phyloP scores from a whole-genome alignment of 2,329 filamentous ascomycete species.

The Claviceps maximensis region DNA sequence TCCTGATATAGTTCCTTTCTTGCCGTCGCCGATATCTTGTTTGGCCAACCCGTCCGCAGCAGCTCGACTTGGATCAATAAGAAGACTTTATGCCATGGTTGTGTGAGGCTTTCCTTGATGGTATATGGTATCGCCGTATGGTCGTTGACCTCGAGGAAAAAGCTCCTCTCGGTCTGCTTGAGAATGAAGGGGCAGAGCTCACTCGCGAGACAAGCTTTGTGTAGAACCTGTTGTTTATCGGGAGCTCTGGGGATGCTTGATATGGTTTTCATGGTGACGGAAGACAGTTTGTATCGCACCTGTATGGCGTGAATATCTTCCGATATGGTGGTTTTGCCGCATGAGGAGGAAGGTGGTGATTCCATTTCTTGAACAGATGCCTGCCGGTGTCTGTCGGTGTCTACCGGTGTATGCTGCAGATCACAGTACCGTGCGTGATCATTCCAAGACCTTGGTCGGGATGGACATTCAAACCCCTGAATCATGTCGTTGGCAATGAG shows the following conservation, averaged over 20 bases:
- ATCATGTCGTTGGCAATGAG: too few relatives aligned
- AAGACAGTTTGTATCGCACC: constrained; percentile 21
- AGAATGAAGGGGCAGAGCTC: constrained; percentile 26
- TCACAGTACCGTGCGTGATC: too few relatives aligned
- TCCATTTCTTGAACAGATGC: too few relatives aligned
- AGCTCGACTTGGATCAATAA: constrained; percentile 63
- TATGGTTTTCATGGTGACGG: constrained; percentile 19
- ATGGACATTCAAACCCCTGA: too few relatives aligned
- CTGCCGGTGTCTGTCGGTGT: too few relatives aligned
- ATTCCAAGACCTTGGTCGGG: too few relatives aligned
- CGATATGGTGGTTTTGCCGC: background rate
- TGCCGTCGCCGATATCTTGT: constrained; percentile 24
- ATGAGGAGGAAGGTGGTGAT: background rate
- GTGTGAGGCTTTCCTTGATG: constrained; percentile 30
- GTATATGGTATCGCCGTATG: constrained; percentile 25
- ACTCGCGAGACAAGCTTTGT: constrained; percentile 23
- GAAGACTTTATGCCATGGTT: constrained; percentile 60
- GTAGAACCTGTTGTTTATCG: constrained; percentile 21
- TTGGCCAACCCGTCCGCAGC: constrained; percentile 46
- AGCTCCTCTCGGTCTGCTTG: constrained; percentile 19
- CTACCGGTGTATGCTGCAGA: too few relatives aligned
- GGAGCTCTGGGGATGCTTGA: constrained; percentile 14
- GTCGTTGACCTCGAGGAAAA: constrained; percentile 26
- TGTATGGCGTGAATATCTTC: constrained; percentile 16
- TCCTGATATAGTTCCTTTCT: constrained; percentile 22